Base-by-base conservation (phyloP, 2,329 filamentous ascomycete species). In the Sporothrix variecibatus region DNA sequence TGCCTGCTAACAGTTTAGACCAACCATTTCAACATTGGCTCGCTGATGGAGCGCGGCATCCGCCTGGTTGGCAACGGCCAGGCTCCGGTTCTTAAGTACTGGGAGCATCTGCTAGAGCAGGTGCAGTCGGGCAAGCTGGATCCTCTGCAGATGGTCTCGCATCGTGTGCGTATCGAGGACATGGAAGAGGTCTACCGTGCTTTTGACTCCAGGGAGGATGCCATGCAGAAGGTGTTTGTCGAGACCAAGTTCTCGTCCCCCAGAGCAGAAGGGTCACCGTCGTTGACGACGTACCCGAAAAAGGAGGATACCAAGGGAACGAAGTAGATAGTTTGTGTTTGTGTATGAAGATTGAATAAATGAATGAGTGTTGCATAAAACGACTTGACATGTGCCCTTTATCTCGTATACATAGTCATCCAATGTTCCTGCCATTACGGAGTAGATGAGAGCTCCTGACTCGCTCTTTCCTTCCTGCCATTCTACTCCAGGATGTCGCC, bases 31-130 rank as follows among this genome's bases (percentile, higher is more conserved):
- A 94, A 94, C 82, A 91, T 95, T 77, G 93, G 94, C 11, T 91
- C 93, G 0, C 80, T 97, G 17, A 97, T 97, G 94, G 90, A 97
- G 83, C 90, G 93, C 43, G 94, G 94, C n/a, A 90, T 97, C 77
- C 91, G 93, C 0, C 87, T 97, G 62, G 94, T 90, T 60, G 89
- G 89, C 23, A 90, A 90, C 78, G 88, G 88, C 1, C 89, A 91
- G 78, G 88, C 88, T 0, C 94, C 94, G 0, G 93, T 97, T 0
- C 93, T 95, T 78, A 89, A 91, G 79, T 96, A 97, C 84, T 97
- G 93, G 94, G 86, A 94, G 31, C 88, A 93, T 3, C 85, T 97
- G n/a, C 85, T 96, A 64, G 83, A 88, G 75, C 84, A 85, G 82
- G 92, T 97, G 75, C 87, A 91, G 78, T 86, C 85, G 28, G 90